These are phyloP conservation scores for Dactylellina sp. DNA, from an alignment of 2,329 filamentous ascomycete genomes.

Conservation along the genomic window DNA sequence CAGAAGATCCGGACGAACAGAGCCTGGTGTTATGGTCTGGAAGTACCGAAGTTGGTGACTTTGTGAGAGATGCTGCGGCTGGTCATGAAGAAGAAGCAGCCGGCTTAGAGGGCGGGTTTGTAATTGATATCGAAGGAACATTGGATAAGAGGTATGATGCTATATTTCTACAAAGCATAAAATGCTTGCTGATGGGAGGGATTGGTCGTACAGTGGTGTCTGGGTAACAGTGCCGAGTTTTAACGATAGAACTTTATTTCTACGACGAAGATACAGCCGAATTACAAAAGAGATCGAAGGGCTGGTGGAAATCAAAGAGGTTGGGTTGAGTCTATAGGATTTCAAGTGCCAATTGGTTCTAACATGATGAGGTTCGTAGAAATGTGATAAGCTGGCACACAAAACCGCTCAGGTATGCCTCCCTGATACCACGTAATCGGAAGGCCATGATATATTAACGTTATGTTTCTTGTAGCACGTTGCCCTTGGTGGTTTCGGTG, in stretches of 20 bases:
- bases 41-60: slow-evolving; percentile 91
- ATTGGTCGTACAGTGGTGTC: slow-evolving; percentile 58
- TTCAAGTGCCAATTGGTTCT: neutral
- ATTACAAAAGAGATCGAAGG: slow-evolving; percentile 76
- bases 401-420: slow-evolving; percentile 36
- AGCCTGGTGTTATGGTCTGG: slow-evolving; percentile 87
- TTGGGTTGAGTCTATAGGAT: neutral
- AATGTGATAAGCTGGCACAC: slow-evolving; percentile 54
- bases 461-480: slow-evolving; percentile 14
- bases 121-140: slow-evolving; percentile 81
- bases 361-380: slow-evolving; percentile 6
- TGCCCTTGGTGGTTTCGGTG: slow-evolving; percentile 72
- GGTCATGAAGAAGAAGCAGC: slow-evolving; percentile 71
- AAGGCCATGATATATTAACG: neutral
- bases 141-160: slow-evolving; percentile 61
- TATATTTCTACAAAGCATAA: too few relatives aligned
- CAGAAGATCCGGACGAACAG: slow-evolving; percentile 65
- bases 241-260: slow-evolving; percentile 88
- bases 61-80: slow-evolving; percentile 87
- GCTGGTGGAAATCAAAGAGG: slow-evolving; percentile 47
- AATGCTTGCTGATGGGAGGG: slow-evolving; percentile 1
- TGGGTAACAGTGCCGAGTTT: slow-evolving; percentile 87
- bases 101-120: slow-evolving; percentile 68
- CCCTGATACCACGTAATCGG: too few relatives aligned
- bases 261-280: slow-evolving; percentile 80